Evolutionary conservation across 2,329 filamentous ascomycete species (phyloP).

Genomic region (Colletotrichum chlorophyti): DNA sequence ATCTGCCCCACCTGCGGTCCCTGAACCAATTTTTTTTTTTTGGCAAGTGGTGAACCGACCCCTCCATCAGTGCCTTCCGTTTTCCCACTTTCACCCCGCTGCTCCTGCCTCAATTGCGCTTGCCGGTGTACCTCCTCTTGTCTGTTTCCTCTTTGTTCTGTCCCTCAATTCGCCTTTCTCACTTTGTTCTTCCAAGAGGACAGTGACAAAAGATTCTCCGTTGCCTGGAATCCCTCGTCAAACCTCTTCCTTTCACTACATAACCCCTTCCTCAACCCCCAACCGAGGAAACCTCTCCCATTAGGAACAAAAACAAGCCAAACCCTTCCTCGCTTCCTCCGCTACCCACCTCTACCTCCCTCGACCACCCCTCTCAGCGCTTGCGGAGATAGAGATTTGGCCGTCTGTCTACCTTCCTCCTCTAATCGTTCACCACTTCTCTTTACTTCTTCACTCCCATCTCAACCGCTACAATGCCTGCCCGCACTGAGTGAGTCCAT

Average conservation of each 20-base stretch:
- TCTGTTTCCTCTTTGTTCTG: neutral
- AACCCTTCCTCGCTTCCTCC: constrained; percentile 6
- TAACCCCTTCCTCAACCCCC: neutral
- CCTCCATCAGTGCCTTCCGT: constrained; percentile 20
- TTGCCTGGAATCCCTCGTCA: too few species aligned
- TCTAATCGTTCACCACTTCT: neutral
- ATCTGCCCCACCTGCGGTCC: constrained; percentile 3
- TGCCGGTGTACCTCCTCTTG: neutral
- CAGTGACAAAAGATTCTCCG: neutral
- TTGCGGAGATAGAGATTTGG: neutral
- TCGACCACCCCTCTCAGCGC: neutral
- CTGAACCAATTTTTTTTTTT: constrained; percentile 5
- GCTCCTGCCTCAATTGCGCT: constrained; percentile 2
- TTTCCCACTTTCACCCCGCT: constrained; percentile 15
- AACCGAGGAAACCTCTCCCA: neutral
- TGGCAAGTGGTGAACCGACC: constrained; percentile 13
- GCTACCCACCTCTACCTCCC: neutral
- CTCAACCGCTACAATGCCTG: constrained; percentile 42
- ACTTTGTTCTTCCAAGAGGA: neutral
- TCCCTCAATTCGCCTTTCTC: constrained; percentile 8
- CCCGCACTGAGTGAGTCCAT: constrained; percentile 51
- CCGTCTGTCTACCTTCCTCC: neutral
- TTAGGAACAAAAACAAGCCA: neutral
- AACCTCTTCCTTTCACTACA: too few species aligned
- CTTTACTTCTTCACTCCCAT: constrained; percentile 10